phyloP scores from a whole-genome alignment of 768 basidiomycete species.

The Boletus barrowsii region DNA sequence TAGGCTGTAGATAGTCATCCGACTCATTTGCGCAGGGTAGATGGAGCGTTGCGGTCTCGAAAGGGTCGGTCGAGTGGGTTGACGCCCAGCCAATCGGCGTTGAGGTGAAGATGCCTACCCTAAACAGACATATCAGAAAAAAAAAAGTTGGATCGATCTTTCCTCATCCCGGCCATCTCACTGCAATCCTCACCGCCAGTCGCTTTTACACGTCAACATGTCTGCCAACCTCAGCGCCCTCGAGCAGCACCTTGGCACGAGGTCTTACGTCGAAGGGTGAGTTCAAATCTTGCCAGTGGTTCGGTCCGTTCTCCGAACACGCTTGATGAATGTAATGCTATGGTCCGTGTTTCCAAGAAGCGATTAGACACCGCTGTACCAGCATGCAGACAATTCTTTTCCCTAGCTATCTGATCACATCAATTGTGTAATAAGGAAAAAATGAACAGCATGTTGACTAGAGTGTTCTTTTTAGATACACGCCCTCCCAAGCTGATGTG shows the following conservation, averaged over 20 bases:
- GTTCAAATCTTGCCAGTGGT: conserved; percentile 31
- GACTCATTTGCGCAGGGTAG: background rate
- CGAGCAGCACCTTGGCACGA: conserved; percentile 80
- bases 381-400: conserved; percentile 65
- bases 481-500: conserved; percentile 93
- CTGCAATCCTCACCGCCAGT: conserved; percentile 1
- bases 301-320: conserved; percentile 11
- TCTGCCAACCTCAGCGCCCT: conserved; percentile 68
- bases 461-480: conserved; percentile 53
- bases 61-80: too few relatives aligned
- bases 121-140: conserved; percentile 26
- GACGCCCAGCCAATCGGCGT: conserved; percentile 12
- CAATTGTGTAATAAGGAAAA: background rate
- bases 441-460: conserved; percentile 4
- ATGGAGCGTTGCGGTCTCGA: background rate
- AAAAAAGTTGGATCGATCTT: conserved; percentile 22
- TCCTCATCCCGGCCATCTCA: conserved; percentile 30
- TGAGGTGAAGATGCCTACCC: conserved; percentile 24
- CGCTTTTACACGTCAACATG: conserved; percentile 41
- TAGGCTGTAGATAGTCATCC: too few relatives aligned
- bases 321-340: conserved; percentile 72
- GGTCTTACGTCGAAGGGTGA: conserved; percentile 92
- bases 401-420: conserved; percentile 70
- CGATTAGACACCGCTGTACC: conserved; percentile 86
- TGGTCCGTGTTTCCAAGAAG: conserved; percentile 98